Evolutionary conservation across 306 rosid genomes (phyloP), one percentile per base, ranked within the genome.

Genomic region (Gastrolobium bilobum): DNA sequence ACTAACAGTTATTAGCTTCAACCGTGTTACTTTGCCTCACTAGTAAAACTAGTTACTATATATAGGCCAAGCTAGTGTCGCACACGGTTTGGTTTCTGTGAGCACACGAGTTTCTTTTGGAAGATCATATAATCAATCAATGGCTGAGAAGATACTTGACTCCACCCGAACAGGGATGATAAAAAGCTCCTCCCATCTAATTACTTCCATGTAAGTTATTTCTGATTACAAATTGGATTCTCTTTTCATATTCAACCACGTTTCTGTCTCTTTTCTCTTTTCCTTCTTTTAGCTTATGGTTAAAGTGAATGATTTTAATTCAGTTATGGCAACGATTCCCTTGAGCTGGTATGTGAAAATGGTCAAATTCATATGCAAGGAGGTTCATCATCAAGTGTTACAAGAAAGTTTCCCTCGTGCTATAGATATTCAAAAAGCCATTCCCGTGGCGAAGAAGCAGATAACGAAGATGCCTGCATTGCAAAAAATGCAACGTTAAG

Each of bases 281-380:
- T 3, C 34, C 52, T 35, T 7, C 13, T 10, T 63, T 20, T 29
- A 46, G 42, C 38, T 74, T 33, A 4, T 42, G 13, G 37, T 3
- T 34, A 73, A 15, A 47, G 50, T 15, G 48, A 46, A 40, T 35
- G 51, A 31, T 10, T 73, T 53, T 9, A 15, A 3, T 71, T 38
- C 83, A 78, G 89, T 82, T 46, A 52, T 29, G 83, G 63, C 33
- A 56, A 77, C 6, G 84, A 66, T 6, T 77, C 61, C 26, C 30
- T 35, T 53, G 89, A 83, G 78, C 75, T 79, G 39, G 72, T 59
- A 38, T 83, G 85, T 83, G 56, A 73, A 68, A 86, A 73, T 11
- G 85, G 75, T 43, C 76, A 61, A 77, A 61, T 77, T 73, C 26
- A 43, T 5, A 53, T 50, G 69, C 76, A 71, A 64, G 63, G 81